Conservation (phyloP, 345 rosid species). For the Crucihimalaya himalaica region DNA sequence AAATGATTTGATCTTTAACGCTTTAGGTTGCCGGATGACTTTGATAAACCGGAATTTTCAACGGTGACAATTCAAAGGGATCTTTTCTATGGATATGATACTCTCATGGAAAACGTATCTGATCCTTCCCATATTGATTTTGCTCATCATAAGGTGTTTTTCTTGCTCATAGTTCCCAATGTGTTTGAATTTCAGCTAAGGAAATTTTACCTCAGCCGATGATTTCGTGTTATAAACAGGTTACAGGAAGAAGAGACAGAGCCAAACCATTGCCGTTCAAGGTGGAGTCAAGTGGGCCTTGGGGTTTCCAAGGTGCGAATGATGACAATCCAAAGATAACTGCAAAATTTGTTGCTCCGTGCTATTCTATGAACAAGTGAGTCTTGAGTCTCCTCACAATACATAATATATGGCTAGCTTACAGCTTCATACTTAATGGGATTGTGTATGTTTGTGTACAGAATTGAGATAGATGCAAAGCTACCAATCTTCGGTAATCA, state of each 20-base stretch:
- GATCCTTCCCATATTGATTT: conserved; percentile 98
- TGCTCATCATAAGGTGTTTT: conserved; percentile 90
- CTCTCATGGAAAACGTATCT: conserved; percentile 97
- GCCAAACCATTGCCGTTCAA: conserved; percentile 93
- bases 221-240: conserved; percentile 47
- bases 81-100: conserved; percentile 89
- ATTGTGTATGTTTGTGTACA: conserved; percentile 30
- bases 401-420: neutral
- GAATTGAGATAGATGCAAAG: conserved; percentile 88
- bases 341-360: conserved; percentile 85
- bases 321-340: conserved; percentile 84
- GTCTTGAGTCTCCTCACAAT: conserved; percentile 11
- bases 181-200: neutral
- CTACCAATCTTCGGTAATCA: conserved; percentile 79
- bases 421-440: neutral
- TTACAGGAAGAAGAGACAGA: conserved; percentile 96
- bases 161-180: neutral
- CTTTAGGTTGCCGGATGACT: conserved; percentile 87
- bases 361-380: conserved; percentile 86
- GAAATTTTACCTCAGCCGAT: neutral
- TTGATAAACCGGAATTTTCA: conserved; percentile 82
- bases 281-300: conserved; percentile 77
- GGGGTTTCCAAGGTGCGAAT: conserved; percentile 91
- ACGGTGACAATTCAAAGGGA: conserved; percentile 90
- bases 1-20: neutral